Evolutionary conservation across 2,329 filamentous ascomycete species (phyloP).

Genomic region (Aspergillus caelatus): DNA sequence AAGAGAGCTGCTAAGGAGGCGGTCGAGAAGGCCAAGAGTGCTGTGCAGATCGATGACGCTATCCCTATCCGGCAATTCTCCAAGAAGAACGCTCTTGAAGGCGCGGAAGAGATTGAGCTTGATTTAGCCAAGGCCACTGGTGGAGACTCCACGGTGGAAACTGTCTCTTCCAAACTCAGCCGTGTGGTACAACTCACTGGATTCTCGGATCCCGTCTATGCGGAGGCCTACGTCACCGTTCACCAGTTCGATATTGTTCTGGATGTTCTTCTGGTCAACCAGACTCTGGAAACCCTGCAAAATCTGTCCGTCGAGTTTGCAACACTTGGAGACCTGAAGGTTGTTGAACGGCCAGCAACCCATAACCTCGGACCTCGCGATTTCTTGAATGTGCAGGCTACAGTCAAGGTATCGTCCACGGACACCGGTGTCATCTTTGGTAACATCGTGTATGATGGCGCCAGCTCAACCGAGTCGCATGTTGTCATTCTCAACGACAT

Average conservation of each 20-base stretch:
- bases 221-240: conserved; percentile 98
- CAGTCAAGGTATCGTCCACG: conserved; percentile 97
- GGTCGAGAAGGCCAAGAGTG: conserved; percentile 87
- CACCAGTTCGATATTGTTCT: conserved; percentile 98
- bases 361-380: conserved; percentile 95
- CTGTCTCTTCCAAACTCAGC: conserved; percentile 90
- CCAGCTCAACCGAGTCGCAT: conserved; percentile 88
- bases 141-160: conserved; percentile 80
- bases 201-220: conserved; percentile 97
- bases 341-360: conserved; percentile 93
- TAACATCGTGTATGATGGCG: conserved; percentile 95
- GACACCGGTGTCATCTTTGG: conserved; percentile 99
- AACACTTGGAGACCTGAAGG: conserved; percentile 96
- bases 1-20: conserved; percentile 96
- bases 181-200: conserved; percentile 95
- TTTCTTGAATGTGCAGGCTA: conserved; percentile 97
- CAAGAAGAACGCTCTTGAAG: conserved; percentile 84
- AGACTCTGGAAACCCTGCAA: conserved; percentile 93
- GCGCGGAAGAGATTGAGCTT: conserved; percentile 80
- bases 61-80: conserved; percentile 89
- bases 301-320: conserved; percentile 98
- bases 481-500: conserved; percentile 98
- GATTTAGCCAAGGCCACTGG: conserved; percentile 94
- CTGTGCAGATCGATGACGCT: conserved; percentile 93
- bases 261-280: conserved; percentile 94